Base-by-base conservation (phyloP, 2,329 filamentous ascomycete genomes). In the Botryotinia convoluta region DNA sequence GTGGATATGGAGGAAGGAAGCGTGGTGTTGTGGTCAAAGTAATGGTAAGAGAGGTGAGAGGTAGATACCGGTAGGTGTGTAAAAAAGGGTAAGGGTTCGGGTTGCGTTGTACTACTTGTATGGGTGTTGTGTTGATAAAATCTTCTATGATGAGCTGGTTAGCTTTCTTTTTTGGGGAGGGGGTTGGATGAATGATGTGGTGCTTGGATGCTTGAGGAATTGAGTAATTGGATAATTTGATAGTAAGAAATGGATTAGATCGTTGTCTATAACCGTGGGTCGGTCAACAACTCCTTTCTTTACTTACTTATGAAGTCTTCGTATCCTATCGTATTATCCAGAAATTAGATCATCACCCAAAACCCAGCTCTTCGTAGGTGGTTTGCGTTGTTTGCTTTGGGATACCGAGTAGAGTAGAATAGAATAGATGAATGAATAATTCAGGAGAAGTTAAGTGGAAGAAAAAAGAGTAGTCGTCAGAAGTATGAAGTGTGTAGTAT, bases 1-100 rank as follows among this genome's bases (percentile, higher is more conserved):
- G 69, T 63, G 60, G 60, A 39, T 44, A 60, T n/a, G 54, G 16
- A 68, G 48, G 45, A 68, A 68, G 35, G 45, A 35, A 51, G 59
- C 35, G 60, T 39, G 54, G n/a, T 54, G 35, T 39, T 37, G 45
- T 71, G 44, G n/a, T 57, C 32, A 48, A 26, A 37, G 39, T 72
- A 29, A 26, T 29, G 68, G 29, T 60, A 35, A 37, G 60, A n/a
- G 8, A n/a, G 35, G 60, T 39, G 10, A 32, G n/a, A 35, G 48
- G 48, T n/a, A 54, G 26, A 4, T n/a, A 26, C 18, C 8, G 39
- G 39, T 42, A 44, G 42, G 48, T 51, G 48, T n/a, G 48, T n/a
- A 7, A n/a, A 54, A 57, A 57, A 57, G 14, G 51, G n/a, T 32
- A 32, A 32, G 57, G 59, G 35, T 26, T 39, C 20, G 59, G 59